phyloP scores from a whole-genome alignment of 2,329 filamentous ascomycete genomes.

The Botrytis hyacinthi region DNA sequence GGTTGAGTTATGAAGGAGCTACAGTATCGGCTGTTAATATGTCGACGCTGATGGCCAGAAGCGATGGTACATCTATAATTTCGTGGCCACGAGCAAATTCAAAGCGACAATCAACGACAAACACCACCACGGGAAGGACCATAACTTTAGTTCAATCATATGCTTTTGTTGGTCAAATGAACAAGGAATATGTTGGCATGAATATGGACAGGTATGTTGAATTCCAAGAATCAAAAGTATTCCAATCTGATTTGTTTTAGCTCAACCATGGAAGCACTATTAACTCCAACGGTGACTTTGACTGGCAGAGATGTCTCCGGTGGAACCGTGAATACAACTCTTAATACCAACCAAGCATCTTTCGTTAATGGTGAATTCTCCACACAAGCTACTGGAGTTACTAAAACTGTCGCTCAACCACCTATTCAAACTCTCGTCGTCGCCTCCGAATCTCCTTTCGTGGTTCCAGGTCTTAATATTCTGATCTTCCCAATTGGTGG shows the following conservation, averaged over 20 bases:
- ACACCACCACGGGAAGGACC: neutral
- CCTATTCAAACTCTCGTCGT: constrained; percentile 38
- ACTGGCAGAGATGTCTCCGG: constrained; percentile 54
- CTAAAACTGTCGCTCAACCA: constrained; percentile 33
- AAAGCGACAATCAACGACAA: constrained; percentile 27
- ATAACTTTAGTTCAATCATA: constrained; percentile 59
- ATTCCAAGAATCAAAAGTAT: neutral
- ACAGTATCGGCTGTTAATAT: constrained; percentile 47
- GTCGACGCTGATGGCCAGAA: constrained; percentile 28
- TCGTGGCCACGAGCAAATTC: constrained; percentile 29
- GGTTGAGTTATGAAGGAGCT: constrained; percentile 54
- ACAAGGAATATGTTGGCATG: constrained; percentile 52
- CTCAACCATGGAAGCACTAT: constrained; percentile 53
- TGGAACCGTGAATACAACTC: constrained; percentile 56
- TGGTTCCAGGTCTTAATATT: constrained; percentile 66
- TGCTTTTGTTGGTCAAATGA: constrained; percentile 67
- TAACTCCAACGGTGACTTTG: constrained; percentile 68
- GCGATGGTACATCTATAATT: constrained; percentile 30
- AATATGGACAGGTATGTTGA: constrained; percentile 59
- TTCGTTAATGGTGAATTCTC: constrained; percentile 73
- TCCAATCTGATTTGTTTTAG: constrained; percentile 44
- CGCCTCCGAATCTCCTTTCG: constrained; percentile 52
- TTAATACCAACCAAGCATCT: constrained; percentile 67
- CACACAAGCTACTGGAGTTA: constrained; percentile 34
- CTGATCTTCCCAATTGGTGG: constrained; percentile 69